These are phyloP conservation scores for Stephania japonica DNA, from an alignment of 164 flowering plant genomes.

Conservation along the genomic window DNA sequence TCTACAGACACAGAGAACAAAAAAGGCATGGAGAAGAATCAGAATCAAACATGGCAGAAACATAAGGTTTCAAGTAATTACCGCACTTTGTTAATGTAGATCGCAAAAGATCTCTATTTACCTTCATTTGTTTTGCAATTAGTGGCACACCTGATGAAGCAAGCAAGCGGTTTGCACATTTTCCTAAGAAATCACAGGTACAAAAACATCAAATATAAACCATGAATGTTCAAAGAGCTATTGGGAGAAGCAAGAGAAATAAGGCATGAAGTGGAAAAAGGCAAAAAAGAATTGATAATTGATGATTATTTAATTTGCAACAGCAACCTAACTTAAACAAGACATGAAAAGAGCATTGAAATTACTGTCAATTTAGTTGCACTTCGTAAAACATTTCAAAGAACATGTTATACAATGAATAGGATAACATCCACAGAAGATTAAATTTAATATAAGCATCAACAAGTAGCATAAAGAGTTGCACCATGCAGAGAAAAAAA, in stretches of 20 bases:
- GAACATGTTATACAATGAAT: not conserved
- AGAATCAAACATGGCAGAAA: not conserved
- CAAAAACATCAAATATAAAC: not conserved
- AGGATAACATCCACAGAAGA: not conserved
- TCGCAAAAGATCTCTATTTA: conserved; percentile 15
- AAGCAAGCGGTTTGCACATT: conserved; percentile 95
- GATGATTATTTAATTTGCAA: not conserved
- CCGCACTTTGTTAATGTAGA: not conserved
- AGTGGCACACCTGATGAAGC: conserved; percentile 83
- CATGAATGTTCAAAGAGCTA: not conserved
- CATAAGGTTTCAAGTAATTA: conserved; percentile 8
- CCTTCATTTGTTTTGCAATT: conserved; percentile 96
- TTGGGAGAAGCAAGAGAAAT: too few relatives aligned
- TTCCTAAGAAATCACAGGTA: conserved; percentile 42
- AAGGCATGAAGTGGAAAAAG: not conserved
- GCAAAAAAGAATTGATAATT: not conserved
- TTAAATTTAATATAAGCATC: not conserved
- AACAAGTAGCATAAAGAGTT: not conserved
- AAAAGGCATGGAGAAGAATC: conserved; percentile 1
- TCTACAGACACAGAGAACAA: conserved; percentile 36
- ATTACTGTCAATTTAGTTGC: not conserved
- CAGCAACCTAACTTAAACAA: not conserved
- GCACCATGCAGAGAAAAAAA: not conserved
- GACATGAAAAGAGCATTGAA: not conserved
- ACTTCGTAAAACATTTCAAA: not conserved